phyloP scores from a whole-genome alignment of 1,284 basidiomycete species.

The Trichosporon sp. region DNA sequence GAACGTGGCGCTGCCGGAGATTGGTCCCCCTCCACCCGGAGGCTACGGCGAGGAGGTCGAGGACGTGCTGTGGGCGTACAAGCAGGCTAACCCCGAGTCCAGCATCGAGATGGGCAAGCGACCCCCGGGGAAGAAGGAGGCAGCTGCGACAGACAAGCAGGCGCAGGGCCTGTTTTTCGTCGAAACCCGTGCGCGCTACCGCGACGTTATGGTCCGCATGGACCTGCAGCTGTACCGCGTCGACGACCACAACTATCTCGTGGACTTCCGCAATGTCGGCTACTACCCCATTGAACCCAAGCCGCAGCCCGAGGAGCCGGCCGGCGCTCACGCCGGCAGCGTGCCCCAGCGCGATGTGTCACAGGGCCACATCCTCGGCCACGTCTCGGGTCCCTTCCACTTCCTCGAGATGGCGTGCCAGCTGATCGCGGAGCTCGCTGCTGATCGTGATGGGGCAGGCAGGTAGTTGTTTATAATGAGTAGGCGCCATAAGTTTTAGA shows the following conservation, averaged over 20 bases:
- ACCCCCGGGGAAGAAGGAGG: constrained; percentile 56
- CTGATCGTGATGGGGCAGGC: constrained; percentile 35
- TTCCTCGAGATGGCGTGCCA: constrained; percentile 92
- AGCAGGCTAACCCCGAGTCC: constrained; percentile 41
- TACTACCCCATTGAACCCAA: constrained; percentile 64
- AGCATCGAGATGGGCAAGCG: constrained; percentile 42
- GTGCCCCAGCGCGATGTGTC: not conserved
- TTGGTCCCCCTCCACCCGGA: constrained; percentile 60
- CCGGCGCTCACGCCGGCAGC: constrained; percentile 22
- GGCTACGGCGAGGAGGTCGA: constrained; percentile 52
- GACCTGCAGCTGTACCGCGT: constrained; percentile 96
- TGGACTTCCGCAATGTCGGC: constrained; percentile 97
- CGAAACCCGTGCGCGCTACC: constrained; percentile 85
- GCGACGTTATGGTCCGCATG: constrained; percentile 92
- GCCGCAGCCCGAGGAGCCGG: constrained; percentile 57
- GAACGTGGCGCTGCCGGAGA: constrained; percentile 67
- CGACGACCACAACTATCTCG: constrained; percentile 92
- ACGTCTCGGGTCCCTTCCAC: constrained; percentile 80
- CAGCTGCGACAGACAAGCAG: constrained; percentile 58
- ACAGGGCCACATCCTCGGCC: constrained; percentile 54
- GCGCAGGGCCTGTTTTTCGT: constrained; percentile 80
- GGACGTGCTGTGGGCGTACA: constrained; percentile 59
- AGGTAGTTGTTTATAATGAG: not conserved
- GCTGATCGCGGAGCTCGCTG: constrained; percentile 61
- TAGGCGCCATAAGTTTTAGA: not conserved